Base-by-base conservation (phyloP, 495 filamentous ascomycete genomes). In the Talaromyces liani region DNA sequence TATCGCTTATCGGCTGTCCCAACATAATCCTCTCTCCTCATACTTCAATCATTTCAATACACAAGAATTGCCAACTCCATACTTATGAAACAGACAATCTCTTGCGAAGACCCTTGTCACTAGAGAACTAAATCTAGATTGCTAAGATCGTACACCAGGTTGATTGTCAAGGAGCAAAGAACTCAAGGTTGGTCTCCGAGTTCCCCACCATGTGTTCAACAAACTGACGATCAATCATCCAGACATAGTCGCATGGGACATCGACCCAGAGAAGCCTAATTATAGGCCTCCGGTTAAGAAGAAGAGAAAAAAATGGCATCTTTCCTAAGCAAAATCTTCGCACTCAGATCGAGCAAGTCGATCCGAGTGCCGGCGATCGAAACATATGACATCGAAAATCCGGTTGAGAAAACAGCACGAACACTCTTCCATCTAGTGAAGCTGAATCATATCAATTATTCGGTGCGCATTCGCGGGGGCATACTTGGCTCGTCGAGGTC, bases 381-480 rank as follows among this genome's bases (percentile, higher is more conserved):
- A 59, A 77, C 88, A 59, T 84, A 93, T 75, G 85, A 88, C 70
- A 83, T 95, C 60, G 94, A 98, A 72, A 88, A 84, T 6, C 81
- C 84, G 20, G 80, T 85, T 8, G 91, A 93, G 63, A 95, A 92
- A 73, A 78, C 88, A 31, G 85, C 89, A 10, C 77, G 93, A 64
- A 91, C 91, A 4, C 80, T 99, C 60, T 97, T 94, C 72, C 92
- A 98, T 72, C 80, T 98, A 14, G 70, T 99, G 36, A 87, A 87
- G 67, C 85, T 93, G 27, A 98, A 99, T 73, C 95, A 99, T 79
- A 86, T 87, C 36, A 96, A 95, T 68, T 80, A 96, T 75, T 83
- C 91, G 60, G 71, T 97, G 61, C 96, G 89, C 70, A 72, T 22
- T 53, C 7, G 14, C 6, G 20, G 4, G 16, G 22, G 3, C 6